phyloP scores from a whole-genome alignment of 495 filamentous ascomycete genomes.

The Podospora anserina region DNA sequence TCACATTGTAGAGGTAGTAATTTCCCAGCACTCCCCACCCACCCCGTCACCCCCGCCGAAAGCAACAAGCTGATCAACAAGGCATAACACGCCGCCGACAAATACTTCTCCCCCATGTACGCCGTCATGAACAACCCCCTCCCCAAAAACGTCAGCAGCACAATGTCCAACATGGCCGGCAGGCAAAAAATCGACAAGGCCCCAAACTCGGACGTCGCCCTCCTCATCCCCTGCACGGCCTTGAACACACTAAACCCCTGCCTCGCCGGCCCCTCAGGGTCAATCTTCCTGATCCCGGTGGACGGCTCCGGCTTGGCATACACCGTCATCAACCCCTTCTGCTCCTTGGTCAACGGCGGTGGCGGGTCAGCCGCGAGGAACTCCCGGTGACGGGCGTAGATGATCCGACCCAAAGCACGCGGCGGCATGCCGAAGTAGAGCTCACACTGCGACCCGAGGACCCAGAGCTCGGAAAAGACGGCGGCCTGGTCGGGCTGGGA shows the following conservation, averaged over 20 bases:
- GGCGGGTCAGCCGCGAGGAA: constrained; percentile 23
- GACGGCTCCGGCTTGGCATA: constrained; percentile 26
- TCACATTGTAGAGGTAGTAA: constrained; percentile 31
- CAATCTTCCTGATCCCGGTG: neutral
- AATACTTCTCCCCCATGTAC: constrained; percentile 25
- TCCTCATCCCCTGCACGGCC: neutral
- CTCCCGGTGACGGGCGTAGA: constrained; percentile 20
- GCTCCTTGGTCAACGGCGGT: neutral
- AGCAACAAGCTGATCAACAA: constrained; percentile 28
- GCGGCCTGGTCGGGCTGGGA: constrained; percentile 31
- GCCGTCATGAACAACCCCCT: constrained; percentile 33
- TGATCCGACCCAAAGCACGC: constrained; percentile 24
- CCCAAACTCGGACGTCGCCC: constrained; percentile 23
- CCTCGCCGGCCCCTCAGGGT: constrained; percentile 1
- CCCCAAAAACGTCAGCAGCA: constrained; percentile 27
- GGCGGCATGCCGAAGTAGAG: constrained; percentile 28
- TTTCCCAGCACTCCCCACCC: constrained; percentile 34
- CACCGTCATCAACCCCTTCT: constrained; percentile 23
- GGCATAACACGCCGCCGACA: constrained; percentile 24
- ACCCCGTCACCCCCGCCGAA: constrained; percentile 31
- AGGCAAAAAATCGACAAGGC: constrained; percentile 32
- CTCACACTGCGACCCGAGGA: constrained; percentile 32
- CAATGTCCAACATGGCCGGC: constrained; percentile 29
- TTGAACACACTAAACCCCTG: constrained; percentile 1
- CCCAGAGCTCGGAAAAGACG: constrained; percentile 32